Evolutionary conservation across 169 alveolate species (phyloP).

Genomic region (Plasmodium fragile): DNA sequence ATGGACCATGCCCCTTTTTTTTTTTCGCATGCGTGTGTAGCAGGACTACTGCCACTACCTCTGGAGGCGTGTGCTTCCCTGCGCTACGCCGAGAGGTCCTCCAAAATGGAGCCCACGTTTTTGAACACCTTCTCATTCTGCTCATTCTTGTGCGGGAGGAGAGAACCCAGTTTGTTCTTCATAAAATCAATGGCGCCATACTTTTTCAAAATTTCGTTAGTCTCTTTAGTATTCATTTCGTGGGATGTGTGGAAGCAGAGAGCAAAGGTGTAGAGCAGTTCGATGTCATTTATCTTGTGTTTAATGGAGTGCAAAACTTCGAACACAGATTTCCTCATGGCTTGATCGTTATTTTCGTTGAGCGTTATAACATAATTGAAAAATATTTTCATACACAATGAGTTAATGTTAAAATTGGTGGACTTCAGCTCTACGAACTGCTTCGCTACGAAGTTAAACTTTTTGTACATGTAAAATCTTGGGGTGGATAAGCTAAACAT

Average conservation of each 20-base stretch:
- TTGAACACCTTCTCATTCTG: conserved; percentile 38
- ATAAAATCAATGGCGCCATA: conserved; percentile 23
- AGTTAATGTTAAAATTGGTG: conserved; percentile 28
- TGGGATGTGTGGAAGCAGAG: conserved; percentile 60
- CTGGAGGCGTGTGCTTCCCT: neutral
- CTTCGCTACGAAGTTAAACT: conserved; percentile 22
- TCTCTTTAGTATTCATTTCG: conserved; percentile 13
- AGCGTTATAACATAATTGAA: conserved; percentile 34
- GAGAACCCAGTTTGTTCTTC: conserved; percentile 14
- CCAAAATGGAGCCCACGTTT: conserved; percentile 31
- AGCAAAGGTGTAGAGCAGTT: conserved; percentile 16
- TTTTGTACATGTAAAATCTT: conserved; percentile 59
- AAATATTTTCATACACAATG: conserved; percentile 30
- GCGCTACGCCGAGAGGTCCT: conserved; percentile 11
- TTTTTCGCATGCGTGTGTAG: neutral
- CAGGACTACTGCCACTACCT: neutral
- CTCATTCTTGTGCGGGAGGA: conserved; percentile 30
- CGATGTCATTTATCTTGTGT: conserved; percentile 16
- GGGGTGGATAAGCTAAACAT: conserved; percentile 67
- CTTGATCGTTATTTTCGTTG: conserved; percentile 54
- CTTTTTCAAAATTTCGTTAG: conserved; percentile 38
- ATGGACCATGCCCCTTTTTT: neutral
- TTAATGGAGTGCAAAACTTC: conserved; percentile 27
- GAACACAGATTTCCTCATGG: conserved; percentile 32
- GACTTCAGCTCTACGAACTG: conserved; percentile 38